Evolutionary conservation across 2,329 filamentous ascomycete genomes (phyloP).

Genomic region (Massarina eburnea): DNA sequence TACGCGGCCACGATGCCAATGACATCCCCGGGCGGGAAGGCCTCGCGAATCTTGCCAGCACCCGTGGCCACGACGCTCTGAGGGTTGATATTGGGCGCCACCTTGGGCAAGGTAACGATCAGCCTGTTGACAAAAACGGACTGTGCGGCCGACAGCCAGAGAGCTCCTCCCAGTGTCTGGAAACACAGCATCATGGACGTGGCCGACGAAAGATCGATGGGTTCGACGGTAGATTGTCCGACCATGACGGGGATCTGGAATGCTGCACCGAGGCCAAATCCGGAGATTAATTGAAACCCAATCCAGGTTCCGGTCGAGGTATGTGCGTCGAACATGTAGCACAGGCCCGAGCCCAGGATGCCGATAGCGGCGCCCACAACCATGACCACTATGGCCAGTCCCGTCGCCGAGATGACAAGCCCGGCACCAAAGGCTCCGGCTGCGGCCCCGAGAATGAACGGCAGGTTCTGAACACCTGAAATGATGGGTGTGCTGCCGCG

Average conservation of each 20-base stretch:
- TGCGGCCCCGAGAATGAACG: slow-evolving; percentile 37
- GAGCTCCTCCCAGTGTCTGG: slow-evolving; percentile 44
- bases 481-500: slow-evolving; percentile 32
- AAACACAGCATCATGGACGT: slow-evolving; percentile 13
- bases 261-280: slow-evolving; percentile 14
- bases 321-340: slow-evolving; percentile 43
- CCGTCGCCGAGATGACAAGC: slow-evolving; percentile 25
- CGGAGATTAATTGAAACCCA: slow-evolving; percentile 49
- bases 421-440: slow-evolving; percentile 40
- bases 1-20: slow-evolving; percentile 12
- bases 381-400: slow-evolving; percentile 39
- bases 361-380: slow-evolving; percentile 32
- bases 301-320: slow-evolving; percentile 45
- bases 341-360: slow-evolving; percentile 43
- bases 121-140: slow-evolving; percentile 43
- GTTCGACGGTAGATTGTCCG: slow-evolving; percentile 1
- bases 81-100: slow-evolving; percentile 35
- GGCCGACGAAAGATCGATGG: slow-evolving; percentile 6
- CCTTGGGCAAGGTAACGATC: slow-evolving; percentile 26
- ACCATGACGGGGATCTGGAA: slow-evolving; percentile 1
- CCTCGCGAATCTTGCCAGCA: slow-evolving; percentile 42
- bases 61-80: slow-evolving; percentile 40
- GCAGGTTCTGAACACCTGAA: slow-evolving; percentile 48
- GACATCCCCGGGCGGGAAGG: slow-evolving; percentile 22
- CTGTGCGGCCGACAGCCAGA: slow-evolving; percentile 44